phyloP scores from a whole-genome alignment of 2,329 filamentous ascomycete genomes.

The Sclerotinia subarctica region DNA sequence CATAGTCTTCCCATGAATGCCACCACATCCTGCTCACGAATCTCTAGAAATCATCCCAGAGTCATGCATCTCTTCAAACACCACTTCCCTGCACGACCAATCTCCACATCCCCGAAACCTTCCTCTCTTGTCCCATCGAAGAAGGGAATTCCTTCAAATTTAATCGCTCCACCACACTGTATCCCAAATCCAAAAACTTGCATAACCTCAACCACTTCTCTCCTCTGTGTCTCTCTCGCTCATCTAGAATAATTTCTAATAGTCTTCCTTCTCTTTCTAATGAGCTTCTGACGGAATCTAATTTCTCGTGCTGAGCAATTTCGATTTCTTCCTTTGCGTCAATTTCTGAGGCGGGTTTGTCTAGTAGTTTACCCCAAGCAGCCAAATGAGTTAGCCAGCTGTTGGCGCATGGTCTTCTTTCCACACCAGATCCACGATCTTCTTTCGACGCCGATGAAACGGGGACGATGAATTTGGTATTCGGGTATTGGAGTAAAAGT shows the following conservation, averaged over 20 bases:
- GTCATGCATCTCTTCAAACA: not conserved
- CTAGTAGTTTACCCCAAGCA: constrained; percentile 1
- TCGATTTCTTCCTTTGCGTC: not conserved
- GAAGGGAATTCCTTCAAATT: constrained; percentile 19
- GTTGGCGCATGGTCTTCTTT: constrained; percentile 14
- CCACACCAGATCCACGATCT: not conserved
- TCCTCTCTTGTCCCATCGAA: not conserved
- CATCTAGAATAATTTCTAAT: constrained; percentile 10
- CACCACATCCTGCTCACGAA: not conserved
- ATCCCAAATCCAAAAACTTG: constrained; percentile 17
- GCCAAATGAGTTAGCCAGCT: constrained; percentile 18
- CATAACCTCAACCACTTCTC: constrained; percentile 19
- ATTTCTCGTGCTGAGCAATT: not conserved
- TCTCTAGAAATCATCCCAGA: not conserved
- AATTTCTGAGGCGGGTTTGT: not conserved
- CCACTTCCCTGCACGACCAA: constrained; percentile 10
- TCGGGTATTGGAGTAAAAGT: constrained; percentile 12
- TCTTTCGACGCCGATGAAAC: not conserved
- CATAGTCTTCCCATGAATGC: too few species aligned
- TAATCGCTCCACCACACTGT: constrained; percentile 20
- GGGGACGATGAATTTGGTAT: constrained; percentile 13
- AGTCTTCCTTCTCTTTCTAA: constrained; percentile 11
- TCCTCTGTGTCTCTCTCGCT: constrained; percentile 12
- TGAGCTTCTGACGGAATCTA: not conserved
- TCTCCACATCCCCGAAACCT: not conserved